These are phyloP conservation scores for Penicillium mononematosum DNA, from an alignment of 495 filamentous ascomycete species.

Conservation along the genomic window DNA sequence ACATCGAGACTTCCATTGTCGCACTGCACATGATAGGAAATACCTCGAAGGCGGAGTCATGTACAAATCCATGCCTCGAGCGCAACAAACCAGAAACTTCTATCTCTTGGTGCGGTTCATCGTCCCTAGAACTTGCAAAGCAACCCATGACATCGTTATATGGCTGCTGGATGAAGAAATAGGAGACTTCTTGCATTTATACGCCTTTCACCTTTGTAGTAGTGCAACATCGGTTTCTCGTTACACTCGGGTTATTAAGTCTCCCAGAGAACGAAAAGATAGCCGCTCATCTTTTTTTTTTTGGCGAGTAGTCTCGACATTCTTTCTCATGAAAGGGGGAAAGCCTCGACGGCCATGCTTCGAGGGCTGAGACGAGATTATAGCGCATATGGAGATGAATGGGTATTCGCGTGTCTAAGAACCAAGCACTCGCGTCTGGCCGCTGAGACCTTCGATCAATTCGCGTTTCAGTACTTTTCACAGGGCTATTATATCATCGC, in stretches of 20 bases:
- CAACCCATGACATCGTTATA: neutral
- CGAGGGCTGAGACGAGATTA: neutral
- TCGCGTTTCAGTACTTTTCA: neutral
- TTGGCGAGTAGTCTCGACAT: neutral
- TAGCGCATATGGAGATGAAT: neutral
- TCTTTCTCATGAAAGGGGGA: neutral
- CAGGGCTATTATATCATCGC: neutral
- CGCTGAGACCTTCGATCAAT: neutral
- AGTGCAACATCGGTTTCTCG: neutral
- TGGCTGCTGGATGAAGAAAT: neutral
- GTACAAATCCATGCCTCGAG: neutral
- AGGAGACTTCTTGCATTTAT: neutral
- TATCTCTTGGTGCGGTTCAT: neutral
- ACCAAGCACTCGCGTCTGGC: neutral
- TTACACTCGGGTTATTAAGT: neutral
- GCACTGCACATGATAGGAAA: no score
- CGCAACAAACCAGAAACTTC: neutral
- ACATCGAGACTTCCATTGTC: neutral
- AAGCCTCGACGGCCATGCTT: neutral
- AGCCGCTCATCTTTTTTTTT: neutral
- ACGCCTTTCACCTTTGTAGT: neutral
- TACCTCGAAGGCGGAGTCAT: neutral
- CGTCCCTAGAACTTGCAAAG: neutral
- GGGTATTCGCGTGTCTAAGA: neutral
- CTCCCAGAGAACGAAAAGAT: neutral